phyloP scores from a whole-genome alignment of 1,284 basidiomycete genomes.

The Malassezia sympodialis region DNA sequence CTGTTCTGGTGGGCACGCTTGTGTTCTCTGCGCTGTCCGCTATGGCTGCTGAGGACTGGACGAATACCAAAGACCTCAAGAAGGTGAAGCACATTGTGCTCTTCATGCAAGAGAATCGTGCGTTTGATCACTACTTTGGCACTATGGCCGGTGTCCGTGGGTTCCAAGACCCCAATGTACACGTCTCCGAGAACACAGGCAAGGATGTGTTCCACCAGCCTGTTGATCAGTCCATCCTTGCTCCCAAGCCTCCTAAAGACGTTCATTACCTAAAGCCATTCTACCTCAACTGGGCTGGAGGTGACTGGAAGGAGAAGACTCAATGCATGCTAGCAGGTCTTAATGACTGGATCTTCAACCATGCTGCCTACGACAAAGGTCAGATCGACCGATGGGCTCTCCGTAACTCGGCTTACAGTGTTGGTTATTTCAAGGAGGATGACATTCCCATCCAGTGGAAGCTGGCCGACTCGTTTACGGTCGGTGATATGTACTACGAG shows the following conservation, averaged over 20 bases:
- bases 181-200: constrained; percentile 26
- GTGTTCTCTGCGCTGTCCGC: neutral
- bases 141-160: constrained; percentile 33
- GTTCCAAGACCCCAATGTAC: constrained; percentile 35
- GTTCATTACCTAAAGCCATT: constrained; percentile 27
- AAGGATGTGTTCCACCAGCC: constrained; percentile 24
- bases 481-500: constrained; percentile 36
- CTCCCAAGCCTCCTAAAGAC: constrained; percentile 8
- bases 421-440: constrained; percentile 25
- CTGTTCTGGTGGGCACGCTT: neutral
- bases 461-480: constrained; percentile 27
- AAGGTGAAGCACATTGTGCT: constrained; percentile 20
- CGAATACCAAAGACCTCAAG: constrained; percentile 1
- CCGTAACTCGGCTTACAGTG: constrained; percentile 28
- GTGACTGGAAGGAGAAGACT: constrained; percentile 24
- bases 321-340: constrained; percentile 32
- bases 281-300: constrained; percentile 32
- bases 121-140: constrained; percentile 40
- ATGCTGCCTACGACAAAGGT: constrained; percentile 30
- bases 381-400: constrained; percentile 29
- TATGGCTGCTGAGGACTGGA: neutral
- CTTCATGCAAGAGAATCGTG: constrained; percentile 39
- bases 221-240: neutral
- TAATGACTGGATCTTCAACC: constrained; percentile 30
- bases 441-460: constrained; percentile 37